phyloP scores from a whole-genome alignment of 225 moss, liverwort and hornwort genomes.

The Ulota crispa region DNA sequence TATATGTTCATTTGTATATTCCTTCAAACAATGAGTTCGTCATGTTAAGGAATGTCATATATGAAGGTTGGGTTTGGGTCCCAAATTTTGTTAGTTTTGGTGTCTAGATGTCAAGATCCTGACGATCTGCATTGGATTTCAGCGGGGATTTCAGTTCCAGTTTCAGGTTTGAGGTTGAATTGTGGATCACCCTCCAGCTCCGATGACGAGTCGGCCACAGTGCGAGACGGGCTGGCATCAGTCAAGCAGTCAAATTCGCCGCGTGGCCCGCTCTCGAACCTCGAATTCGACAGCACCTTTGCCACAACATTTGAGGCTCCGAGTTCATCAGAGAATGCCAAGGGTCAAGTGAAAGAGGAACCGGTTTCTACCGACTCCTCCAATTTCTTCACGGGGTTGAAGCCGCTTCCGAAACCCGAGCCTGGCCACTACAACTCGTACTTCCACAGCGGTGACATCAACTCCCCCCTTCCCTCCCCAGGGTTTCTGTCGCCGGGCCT shows the following conservation, averaged over 20 bases:
- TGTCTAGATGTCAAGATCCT: not conserved
- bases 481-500: slow-evolving; percentile 42
- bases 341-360: slow-evolving; percentile 29
- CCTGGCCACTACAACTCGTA: not conserved
- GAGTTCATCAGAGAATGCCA: not conserved
- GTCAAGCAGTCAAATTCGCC: slow-evolving; percentile 45
- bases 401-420: slow-evolving; percentile 28
- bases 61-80: not conserved
- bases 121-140: not conserved
- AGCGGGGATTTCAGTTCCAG: not conserved
- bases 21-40: not conserved
- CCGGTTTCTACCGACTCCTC: slow-evolving; percentile 24
- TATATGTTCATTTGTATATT: not conserved
- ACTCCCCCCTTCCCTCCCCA: slow-evolving; percentile 48
- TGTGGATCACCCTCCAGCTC: slow-evolving; percentile 52
- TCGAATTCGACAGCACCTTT: slow-evolving; percentile 37
- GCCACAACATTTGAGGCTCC: not conserved
- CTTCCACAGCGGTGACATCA: slow-evolving; percentile 32
- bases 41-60: not conserved
- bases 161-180: not conserved
- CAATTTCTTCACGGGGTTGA: slow-evolving; percentile 38
- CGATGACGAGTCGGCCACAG: slow-evolving; percentile 21
- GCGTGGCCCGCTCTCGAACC: slow-evolving; percentile 43
- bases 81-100: not conserved
- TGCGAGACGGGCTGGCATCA: not conserved